Evolutionary conservation across 805 yeast species (phyloP).

Genomic region (Metschnikowia reukaufii): DNA sequence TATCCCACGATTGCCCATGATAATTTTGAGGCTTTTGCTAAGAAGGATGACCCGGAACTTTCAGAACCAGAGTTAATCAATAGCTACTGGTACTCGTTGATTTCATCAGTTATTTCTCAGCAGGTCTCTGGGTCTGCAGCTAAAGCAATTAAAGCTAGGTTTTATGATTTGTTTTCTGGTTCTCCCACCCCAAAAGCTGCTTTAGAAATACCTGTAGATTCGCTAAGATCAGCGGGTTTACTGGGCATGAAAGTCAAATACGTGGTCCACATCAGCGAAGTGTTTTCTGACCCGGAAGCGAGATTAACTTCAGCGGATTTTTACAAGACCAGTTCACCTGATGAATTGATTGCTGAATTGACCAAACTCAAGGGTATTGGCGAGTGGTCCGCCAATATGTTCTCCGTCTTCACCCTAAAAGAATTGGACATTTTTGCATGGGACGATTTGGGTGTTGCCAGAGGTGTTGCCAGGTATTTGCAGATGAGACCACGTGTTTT

Average conservation of each 20-base stretch:
- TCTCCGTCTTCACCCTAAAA: constrained; percentile 65
- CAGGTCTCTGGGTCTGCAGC: constrained; percentile 86
- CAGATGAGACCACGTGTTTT: constrained; percentile 51
- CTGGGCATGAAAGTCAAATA: constrained; percentile 69
- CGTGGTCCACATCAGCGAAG: constrained; percentile 52
- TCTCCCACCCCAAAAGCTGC: constrained; percentile 57
- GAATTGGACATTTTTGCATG: constrained; percentile 70
- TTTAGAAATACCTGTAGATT: constrained; percentile 40
- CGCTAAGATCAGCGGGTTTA: constrained; percentile 63
- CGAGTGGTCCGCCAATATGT: constrained; percentile 89
- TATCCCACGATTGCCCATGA: constrained; percentile 33
- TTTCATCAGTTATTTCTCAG: constrained; percentile 57
- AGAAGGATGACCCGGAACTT: constrained; percentile 1
- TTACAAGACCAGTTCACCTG: constrained; percentile 39
- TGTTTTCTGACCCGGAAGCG: constrained; percentile 44
- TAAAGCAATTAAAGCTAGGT: constrained; percentile 52
- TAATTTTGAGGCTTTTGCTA: constrained; percentile 28
- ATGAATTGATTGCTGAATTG: constrained; percentile 49
- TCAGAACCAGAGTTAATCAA: constrained; percentile 22
- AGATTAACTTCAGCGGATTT: constrained; percentile 33
- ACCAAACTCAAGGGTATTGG: constrained; percentile 70
- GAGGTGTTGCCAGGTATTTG: constrained; percentile 72
- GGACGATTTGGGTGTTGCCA: constrained; percentile 80
- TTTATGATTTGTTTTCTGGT: constrained; percentile 32
- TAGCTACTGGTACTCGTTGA: constrained; percentile 38